Evolutionary conservation across 495 filamentous ascomycete species (phyloP), one percentile per base, ranked within the genome.

Genomic region (Schizothecium vesticola): DNA sequence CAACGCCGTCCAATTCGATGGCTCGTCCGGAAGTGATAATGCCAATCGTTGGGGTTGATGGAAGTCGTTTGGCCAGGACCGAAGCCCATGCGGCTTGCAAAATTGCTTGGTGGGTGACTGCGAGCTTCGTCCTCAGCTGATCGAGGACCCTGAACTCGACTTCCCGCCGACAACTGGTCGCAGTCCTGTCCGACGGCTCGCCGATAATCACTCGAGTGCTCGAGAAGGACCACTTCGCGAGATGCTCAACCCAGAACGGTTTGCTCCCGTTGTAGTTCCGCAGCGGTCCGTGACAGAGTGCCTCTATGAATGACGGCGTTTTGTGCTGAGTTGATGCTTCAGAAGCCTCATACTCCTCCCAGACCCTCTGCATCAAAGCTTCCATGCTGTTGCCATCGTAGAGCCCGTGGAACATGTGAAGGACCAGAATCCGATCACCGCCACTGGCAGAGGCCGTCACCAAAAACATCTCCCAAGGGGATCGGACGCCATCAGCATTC

Each of bases 341-440:
- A 56, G 23, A 3, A 23, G 3, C 31, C 64, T 73, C 6, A 16
- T 88, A 90, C 21, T 83, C 76, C 29, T 72, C 63, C n/a, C 75
- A 78, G 31, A 93, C 80, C 24, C 82, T 77, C 6, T 83, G 78
- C 19, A 97, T 77, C 0, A 97, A 74, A 26, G 93, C 78, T 0
- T 83, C 75, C 28, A 96, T 82, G 64, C 92, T 94, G 71, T 86
- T 90, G 1, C 90, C 94, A 79, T 98, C 94, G 72, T 97, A 98
- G 0, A 97, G 79, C 7, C 87, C 92, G 73, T 98, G 94, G 77
- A 95, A 94, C 0, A 95, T 87, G 56, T 88, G 83, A 28, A 95
- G 72, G 22, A 78, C 79, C 31, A 94, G 76, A 0, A 85, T 67
- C 4, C 69, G 72, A 67, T 66, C 3, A 70, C 66, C 21, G 0